Base-by-base conservation (phyloP, 2,329 filamentous ascomycete species). In the Amauroascus verrucosus region DNA sequence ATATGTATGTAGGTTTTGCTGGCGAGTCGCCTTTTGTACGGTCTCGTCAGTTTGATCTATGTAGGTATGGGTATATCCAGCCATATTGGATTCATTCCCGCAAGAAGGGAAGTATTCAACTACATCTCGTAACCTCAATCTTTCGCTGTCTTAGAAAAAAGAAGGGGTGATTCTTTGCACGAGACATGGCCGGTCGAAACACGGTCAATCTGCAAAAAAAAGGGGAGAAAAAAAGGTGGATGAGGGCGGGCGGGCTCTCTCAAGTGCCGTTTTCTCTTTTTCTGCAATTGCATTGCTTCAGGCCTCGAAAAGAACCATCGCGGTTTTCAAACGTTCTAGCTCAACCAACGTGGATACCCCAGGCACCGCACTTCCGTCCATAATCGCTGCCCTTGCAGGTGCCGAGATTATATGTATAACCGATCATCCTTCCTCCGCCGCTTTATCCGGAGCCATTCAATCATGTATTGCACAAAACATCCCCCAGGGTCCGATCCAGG, bases 381-480 rank as follows among this genome's bases (percentile, higher is more conserved):
- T 73, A 14, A 61, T 72, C 48, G 64, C 62, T 38, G 61, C 61
- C 11, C 65, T 72, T 11, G 66, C 69, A 14, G 60, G 63, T 22
- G 70, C 72, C 2, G 62, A 63, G 2, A 52, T 50, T 6, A 70
- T 79, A 13, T 67, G 71, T 2, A 74, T 78, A 45, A 77, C 78
- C 26, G 79, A 82, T 63, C 72, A 74, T 46, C 71, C 72, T 1
- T 69, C 66, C 1, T 72, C 69, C 0, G 67, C 70, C 0, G 69
- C 70, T 14, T 57, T 74, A 64, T 3, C 65, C 62, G 55, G 70
- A 60, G 41, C 73, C 70, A 63, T 80, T 41, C 59, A 65, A 9
- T 64, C 65, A 26, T 81, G 80, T 59, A 70, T 77, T 26, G 53
- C 64, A 6, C 67, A 67, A 16, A 80, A 79, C 38, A 53, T 79